phyloP scores from a whole-genome alignment of 2,329 filamentous ascomycete genomes.

The Endoconidiophora polonica region DNA sequence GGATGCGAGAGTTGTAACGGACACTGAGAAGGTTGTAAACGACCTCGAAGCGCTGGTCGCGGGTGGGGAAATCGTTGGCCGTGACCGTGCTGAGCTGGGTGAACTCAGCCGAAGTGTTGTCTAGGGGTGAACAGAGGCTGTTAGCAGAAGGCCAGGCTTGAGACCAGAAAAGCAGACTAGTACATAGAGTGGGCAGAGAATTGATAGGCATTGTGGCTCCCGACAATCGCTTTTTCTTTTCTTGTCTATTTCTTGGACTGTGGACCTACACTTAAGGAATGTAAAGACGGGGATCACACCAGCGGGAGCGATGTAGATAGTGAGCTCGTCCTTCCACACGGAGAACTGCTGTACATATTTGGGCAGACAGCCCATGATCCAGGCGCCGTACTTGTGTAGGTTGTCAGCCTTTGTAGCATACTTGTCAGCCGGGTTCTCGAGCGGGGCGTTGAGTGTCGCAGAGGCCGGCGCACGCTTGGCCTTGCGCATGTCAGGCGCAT shows the following conservation, averaged over 20 bases:
- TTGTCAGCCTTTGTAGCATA: constrained; percentile 73
- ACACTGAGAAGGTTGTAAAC: constrained; percentile 96
- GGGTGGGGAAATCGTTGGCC: constrained; percentile 86
- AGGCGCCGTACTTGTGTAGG: constrained; percentile 88
- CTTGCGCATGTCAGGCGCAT: constrained; percentile 49
- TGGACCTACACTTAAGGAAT: constrained; percentile 64
- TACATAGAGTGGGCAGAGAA: neutral
- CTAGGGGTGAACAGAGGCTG: constrained; percentile 23
- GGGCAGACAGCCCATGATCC: constrained; percentile 88
- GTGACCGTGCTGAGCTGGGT: constrained; percentile 88
- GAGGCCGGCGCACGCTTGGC: constrained; percentile 41
- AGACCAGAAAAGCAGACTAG: neutral
- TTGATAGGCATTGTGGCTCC: neutral
- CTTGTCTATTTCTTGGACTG: neutral
- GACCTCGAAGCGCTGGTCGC: constrained; percentile 89
- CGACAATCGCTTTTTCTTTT: neutral
- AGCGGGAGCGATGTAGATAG: constrained; percentile 75
- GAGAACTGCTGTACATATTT: constrained; percentile 99
- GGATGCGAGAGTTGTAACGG: constrained; percentile 88
- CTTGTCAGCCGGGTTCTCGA: constrained; percentile 88
- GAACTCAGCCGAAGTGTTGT: constrained; percentile 94
- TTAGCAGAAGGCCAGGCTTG: constrained; percentile 3
- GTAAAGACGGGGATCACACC: constrained; percentile 82
- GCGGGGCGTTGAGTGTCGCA: constrained; percentile 50
- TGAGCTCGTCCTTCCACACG: constrained; percentile 98